These are phyloP conservation scores for Flueggea neowawraea DNA, from an alignment of 441 rosid species.

Conservation along the genomic window DNA sequence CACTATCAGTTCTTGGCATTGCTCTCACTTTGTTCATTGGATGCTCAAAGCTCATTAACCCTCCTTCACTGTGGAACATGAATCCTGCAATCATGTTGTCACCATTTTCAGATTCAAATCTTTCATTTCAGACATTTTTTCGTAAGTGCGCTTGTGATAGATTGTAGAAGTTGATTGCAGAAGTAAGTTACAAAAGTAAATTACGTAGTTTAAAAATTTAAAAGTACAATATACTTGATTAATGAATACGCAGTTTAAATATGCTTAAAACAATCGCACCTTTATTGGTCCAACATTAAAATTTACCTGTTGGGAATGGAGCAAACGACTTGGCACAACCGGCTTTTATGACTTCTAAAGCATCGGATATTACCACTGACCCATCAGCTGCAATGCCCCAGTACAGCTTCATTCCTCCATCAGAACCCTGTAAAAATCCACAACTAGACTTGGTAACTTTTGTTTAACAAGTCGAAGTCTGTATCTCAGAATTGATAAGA, in stretches of 20 bases:
- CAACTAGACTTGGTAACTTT: no score
- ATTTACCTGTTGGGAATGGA: slow-evolving; percentile 81
- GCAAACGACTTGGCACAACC: slow-evolving; percentile 92
- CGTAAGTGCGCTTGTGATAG: no score
- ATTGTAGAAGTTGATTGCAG: no score
- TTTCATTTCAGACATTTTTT: no score
- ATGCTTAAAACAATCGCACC: no score
- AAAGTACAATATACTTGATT: no score
- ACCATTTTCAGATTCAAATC: background rate
- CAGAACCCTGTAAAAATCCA: slow-evolving; percentile 49
- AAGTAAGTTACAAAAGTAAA: no score
- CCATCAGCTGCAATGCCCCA: slow-evolving; percentile 97
- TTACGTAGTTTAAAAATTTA: no score
- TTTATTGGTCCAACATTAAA: background rate
- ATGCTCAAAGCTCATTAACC: slow-evolving; percentile 94
- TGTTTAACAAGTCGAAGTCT: no score
- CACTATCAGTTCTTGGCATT: slow-evolving; percentile 83
- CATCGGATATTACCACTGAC: slow-evolving; percentile 70
- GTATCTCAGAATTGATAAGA: no score
- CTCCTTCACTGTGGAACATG: slow-evolving; percentile 82
- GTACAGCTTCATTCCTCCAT: slow-evolving; percentile 62
- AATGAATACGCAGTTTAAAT: no score
- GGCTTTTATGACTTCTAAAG: slow-evolving; percentile 62
- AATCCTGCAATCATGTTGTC: slow-evolving; percentile 47
- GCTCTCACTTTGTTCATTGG: slow-evolving; percentile 72